Conservation (phyloP, 495 filamentous ascomycete genomes). For the Hyaloscypha variabilis region DNA sequence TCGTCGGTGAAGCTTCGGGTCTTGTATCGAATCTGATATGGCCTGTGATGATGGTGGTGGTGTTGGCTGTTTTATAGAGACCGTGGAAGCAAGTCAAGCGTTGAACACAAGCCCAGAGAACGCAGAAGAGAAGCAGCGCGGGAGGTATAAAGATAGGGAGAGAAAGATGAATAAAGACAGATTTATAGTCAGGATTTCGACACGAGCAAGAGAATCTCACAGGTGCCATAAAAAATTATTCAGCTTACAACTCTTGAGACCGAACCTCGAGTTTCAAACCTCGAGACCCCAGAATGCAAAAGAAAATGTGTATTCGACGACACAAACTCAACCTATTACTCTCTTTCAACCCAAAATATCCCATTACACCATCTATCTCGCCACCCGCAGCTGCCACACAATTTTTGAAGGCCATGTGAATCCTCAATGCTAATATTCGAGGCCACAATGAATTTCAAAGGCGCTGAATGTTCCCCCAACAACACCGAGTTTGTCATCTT, state of each 20-base stretch:
- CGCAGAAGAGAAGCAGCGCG: too few relatives aligned
- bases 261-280: too few relatives aligned
- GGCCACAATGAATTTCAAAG: conserved; percentile 15
- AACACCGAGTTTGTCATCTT: conserved; percentile 7
- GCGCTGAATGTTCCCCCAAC: conserved; percentile 3
- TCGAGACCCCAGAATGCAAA: too few relatives aligned
- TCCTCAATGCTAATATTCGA: not conserved
- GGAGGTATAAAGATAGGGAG: too few relatives aligned
- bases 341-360: conserved; percentile 3
- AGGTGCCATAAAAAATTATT: too few relatives aligned
- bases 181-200: too few relatives aligned
- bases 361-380: not conserved
- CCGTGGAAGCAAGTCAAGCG: not conserved
- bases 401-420: not conserved
- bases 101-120: too few relatives aligned
- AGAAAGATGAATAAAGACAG: too few relatives aligned
- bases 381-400: not conserved
- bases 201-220: too few relatives aligned
- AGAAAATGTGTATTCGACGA: too few relatives aligned
- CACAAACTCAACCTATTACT: not conserved
- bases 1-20: not conserved
- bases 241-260: too few relatives aligned
- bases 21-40: conserved; percentile 1
- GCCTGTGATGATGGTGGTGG: not conserved
- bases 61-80: not conserved